Percentiles rank a stretch among this genome's conserved stretches.
Evolutionary conservation across 495 filamentous ascomycete genomes (phyloP).

Genomic region (Xylaria grammica): DNA sequence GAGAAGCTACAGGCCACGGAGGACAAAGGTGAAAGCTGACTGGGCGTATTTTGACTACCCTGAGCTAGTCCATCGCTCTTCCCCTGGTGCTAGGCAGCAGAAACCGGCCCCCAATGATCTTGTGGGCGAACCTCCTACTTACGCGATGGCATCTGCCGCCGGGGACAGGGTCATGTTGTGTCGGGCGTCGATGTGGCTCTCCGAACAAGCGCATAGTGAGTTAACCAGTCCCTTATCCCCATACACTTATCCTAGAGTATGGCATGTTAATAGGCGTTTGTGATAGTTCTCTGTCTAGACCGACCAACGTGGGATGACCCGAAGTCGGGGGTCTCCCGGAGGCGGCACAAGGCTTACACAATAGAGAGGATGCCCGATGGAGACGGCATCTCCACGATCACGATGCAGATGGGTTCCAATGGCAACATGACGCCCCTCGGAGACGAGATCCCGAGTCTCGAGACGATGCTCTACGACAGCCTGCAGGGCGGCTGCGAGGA

Average conservation of each 20-base stretch:
- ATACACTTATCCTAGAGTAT: not conserved
- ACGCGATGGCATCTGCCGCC: conserved; percentile 20
- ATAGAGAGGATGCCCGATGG: not conserved
- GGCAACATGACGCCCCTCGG: conserved; percentile 7
- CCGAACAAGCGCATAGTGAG: conserved; percentile 23
- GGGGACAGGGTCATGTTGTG: conserved; percentile 35
- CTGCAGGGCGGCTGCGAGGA: conserved; percentile 23
- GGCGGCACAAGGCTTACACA: conserved; percentile 10
- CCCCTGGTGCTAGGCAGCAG: not conserved
- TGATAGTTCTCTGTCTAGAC: conserved; percentile 41
- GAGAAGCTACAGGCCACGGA: conserved; percentile 31
- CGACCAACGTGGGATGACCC: conserved; percentile 29
- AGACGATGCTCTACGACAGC: conserved; percentile 30
- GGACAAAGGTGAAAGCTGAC: conserved; percentile 2
- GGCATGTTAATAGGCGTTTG: not conserved
- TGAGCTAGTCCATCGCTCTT: conserved; percentile 28
- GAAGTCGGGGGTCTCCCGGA: conserved; percentile 21
- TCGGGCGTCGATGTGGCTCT: conserved; percentile 38
- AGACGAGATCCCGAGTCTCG: conserved; percentile 29
- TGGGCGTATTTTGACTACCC: conserved; percentile 43
- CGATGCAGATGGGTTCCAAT: not conserved
- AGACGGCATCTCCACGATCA: not conserved
- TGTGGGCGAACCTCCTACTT: conserved; percentile 17
- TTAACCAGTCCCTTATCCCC: not conserved
- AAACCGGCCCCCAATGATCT: not conserved